These are phyloP conservation scores for Panicum hallii DNA, from an alignment of 202 grass and related monocot genomes.

Conservation along the genomic window DNA sequence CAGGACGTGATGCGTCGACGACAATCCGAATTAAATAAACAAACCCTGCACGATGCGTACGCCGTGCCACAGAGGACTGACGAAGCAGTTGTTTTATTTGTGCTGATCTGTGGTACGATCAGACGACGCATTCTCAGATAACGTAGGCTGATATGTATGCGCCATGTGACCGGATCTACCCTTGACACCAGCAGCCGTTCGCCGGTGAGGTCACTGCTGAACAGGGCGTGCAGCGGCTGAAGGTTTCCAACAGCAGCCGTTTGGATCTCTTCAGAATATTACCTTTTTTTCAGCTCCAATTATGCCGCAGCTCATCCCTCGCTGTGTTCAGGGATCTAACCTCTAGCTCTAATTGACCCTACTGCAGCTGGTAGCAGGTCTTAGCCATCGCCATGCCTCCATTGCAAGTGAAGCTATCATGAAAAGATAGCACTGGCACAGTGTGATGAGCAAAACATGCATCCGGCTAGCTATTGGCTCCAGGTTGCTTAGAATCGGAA, in stretches of 20 bases:
- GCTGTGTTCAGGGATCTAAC: background rate
- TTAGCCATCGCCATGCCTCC: background rate
- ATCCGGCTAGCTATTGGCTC: background rate
- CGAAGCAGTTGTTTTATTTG: background rate
- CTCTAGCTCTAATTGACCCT: background rate
- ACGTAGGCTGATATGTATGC: background rate
- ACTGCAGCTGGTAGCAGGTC: conserved; percentile 29
- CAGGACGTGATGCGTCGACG: background rate
- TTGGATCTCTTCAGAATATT: background rate
- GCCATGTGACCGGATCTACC: conserved; percentile 47
- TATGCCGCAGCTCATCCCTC: background rate
- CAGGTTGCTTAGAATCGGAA: background rate
- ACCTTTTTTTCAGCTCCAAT: background rate
- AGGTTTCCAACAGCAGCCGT: background rate
- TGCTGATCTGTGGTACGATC: background rate
- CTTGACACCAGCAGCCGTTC: conserved; percentile 33
- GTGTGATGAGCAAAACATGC: background rate
- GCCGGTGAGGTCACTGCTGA: conserved; percentile 48
- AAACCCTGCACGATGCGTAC: background rate
- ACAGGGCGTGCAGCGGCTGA: background rate
- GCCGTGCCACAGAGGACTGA: background rate
- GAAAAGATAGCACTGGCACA: background rate
- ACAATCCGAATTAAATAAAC: no score
- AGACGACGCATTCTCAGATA: background rate
- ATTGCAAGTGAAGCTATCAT: conserved; percentile 37